Evolutionary conservation across 2,329 filamentous ascomycete genomes (phyloP), one percentile per base, ranked within the genome.

Genomic region (Coniochaeta sp.): DNA sequence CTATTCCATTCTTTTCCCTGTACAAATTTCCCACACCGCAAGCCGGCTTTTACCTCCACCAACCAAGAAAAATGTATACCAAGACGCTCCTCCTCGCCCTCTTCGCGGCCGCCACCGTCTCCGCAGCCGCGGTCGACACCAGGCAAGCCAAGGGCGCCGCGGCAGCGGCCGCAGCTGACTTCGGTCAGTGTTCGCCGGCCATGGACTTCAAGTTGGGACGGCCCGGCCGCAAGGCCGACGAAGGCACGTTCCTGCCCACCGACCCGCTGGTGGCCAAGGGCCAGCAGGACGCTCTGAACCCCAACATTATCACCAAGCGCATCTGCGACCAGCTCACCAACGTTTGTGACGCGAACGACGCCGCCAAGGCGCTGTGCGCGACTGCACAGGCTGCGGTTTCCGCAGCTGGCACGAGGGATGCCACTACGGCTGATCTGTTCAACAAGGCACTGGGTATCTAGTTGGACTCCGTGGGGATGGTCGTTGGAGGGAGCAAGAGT

Each of bases 291-390:
- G 82, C 83, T 38, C 72, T 85, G 14, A 86, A 86, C 78, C 83
- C 83, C 40, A 83, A 81, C 73, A 86, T 86, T 74, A 86, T 86
- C 75, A 85, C 81, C 67, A 85, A 84, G 73, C 77, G 81, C 19
- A 79, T 86, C 65, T 84, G 81, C 73, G 81, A 86, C 72, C 81
- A 85, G 70, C 75, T 86, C 60, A 80, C 75, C 62, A 86, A 85
- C 69, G 80, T 83, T 26, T 86, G 83, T 71, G 72, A 74, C n/a
- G 83, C 83, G 57, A 84, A 84, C 69, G 76, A 74, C 16, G 82
- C 81, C 1, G 83, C 82, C 36, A 76, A 78, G 58, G 68, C 75
- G 17, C 71, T 75, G 2, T 84, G 81, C 68, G 67, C 80, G 2
- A 71, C 83, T 67, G 75, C 79, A 0, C 68, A 78, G 70, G 80